Conservation (phyloP, 768 basidiomycete genomes). For the Leccinum sublutescens region DNA sequence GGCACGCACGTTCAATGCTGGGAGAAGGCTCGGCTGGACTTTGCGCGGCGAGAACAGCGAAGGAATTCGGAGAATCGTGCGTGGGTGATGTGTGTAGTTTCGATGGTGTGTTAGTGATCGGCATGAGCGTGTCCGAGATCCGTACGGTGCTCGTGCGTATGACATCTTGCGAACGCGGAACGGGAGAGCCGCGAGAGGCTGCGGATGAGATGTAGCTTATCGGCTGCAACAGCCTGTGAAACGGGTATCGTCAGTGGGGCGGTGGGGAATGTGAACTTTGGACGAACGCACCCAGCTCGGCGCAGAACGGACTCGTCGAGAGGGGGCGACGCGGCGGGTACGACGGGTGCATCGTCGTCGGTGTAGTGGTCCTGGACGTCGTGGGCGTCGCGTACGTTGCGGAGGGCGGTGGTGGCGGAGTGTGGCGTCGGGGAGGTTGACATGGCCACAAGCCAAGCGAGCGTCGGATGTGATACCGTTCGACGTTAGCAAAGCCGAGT, state of each 20-base stretch:
- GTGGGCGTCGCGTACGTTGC: neutral
- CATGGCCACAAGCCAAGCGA: constrained; percentile 9
- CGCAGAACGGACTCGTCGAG: constrained; percentile 43
- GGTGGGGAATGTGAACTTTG: neutral
- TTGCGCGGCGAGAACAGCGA: constrained; percentile 17
- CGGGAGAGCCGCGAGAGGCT: constrained; percentile 18
- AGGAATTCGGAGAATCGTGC: constrained; percentile 2
- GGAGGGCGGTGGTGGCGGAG: neutral
- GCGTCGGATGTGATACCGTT: constrained; percentile 1
- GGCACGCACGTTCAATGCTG: constrained; percentile 21
- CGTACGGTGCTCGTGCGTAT: constrained; percentile 69
- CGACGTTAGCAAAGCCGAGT: neutral
- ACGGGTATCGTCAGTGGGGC: neutral
- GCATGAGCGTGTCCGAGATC: constrained; percentile 50
- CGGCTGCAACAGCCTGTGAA: constrained; percentile 55
- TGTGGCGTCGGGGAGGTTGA: neutral
- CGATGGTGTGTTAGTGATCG: neutral
- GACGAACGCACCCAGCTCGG: constrained; percentile 51
- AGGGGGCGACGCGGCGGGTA: constrained; percentile 23
- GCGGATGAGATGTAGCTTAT: constrained; percentile 41
- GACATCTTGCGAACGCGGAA: constrained; percentile 55
- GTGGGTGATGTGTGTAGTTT: neutral
- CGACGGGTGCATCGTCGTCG: constrained; percentile 15
- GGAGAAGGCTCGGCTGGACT: constrained; percentile 18
- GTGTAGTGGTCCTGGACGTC: neutral